Evolutionary conservation across 208 protist species (phyloP), one percentile per base, ranked within the genome.

Genomic region (Trypanosoma brucei): DNA sequence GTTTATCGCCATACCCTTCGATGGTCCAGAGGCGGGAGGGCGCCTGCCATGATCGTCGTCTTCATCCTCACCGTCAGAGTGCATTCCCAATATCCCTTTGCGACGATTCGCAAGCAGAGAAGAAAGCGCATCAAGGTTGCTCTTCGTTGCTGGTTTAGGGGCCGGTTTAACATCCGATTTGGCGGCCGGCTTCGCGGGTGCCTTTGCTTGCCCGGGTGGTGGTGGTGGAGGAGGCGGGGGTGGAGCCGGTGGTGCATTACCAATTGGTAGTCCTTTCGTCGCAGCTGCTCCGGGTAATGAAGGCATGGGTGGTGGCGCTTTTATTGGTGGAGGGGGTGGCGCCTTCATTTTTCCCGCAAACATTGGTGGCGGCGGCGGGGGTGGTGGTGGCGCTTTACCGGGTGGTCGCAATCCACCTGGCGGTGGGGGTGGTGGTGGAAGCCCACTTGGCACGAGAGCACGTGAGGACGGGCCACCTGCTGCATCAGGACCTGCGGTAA

Each of bases 341-440:
- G 34, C 53, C 35, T 65, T 67, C 44, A 55, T 45, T 8, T 48
- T 66, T 4, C 50, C 44, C 22, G 62, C 31, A 4, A 70, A 59
- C n/a, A 75, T 70, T 11, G 78, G 71, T 44, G 78, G 72, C 37
- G 72, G 62, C 33, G 67, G 62, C 34, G 67, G 67, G 4, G 67
- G 67, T 65, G 59, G 64, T 34, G 64, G 65, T 22, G 66, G 66
- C 2, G 52, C 36, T 31, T 42, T 33, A 31, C 60, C 36, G 3
- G 33, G 36, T 31, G 56, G 9, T 11, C 5, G 4, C 8, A 49
- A 33, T 34, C 56, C 56, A 9, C 59, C 59, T 35, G 65, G 65
- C 37, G 53, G 54, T 30, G 65, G 55, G 7, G 65, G 65, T 45
- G 65, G 55, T 35, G 65, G 56, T 6, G 40, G 42, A 35, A 44